Base-by-base conservation (phyloP, 805 yeast species). In the Blastobotrys peoriensis region DNA sequence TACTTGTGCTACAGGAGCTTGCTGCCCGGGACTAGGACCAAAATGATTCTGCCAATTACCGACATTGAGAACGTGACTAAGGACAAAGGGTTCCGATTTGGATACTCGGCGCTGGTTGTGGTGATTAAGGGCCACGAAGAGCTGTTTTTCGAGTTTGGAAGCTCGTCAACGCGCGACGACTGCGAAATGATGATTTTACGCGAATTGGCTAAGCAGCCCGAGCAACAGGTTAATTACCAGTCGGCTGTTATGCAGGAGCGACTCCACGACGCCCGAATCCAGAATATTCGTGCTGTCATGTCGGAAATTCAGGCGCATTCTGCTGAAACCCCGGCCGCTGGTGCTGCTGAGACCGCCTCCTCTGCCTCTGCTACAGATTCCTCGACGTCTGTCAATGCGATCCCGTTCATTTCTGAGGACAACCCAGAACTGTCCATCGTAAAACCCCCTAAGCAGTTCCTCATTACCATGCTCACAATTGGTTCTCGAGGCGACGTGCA, bases 401-500 rank as follows among this genome's bases (percentile, higher is more conserved):
- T 33, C 6, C 39, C 34, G 6, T 22, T 40, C 3, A 44, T 41
- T 10, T 38, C 45, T 3, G 28, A 40, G 35, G 30, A 8, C 13
- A 13, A 25, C 13, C 6, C 17, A 38, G 35, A 37, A 33, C 5
- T 33, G 22, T 15, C 55, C 39, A n/a, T 52, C 38, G 65, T 78
- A 25, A 70, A 67, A 45, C 84, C 95, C 0, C 58, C 70, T 1
- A 70, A 75, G 41, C 63, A 78, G 2, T 74, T 73, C 54, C 74
- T 72, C 22, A 75, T 89, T 56, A 81, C 84, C 0, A 66, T 87
- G 39, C 64, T 91, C 46, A 91, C 97, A 0, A 91, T 91, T 55
- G 98, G 98, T 0, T 87, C 96, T 0, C 73, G 98, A 47, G 98
- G 98, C 27, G 98, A 91, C 64, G 97, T 91, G 4, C 98, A 91